Evolutionary conservation across 768 basidiomycete genomes (phyloP), one percentile per base, ranked within the genome.

Genomic region (Termitomyces eurrhizus): DNA sequence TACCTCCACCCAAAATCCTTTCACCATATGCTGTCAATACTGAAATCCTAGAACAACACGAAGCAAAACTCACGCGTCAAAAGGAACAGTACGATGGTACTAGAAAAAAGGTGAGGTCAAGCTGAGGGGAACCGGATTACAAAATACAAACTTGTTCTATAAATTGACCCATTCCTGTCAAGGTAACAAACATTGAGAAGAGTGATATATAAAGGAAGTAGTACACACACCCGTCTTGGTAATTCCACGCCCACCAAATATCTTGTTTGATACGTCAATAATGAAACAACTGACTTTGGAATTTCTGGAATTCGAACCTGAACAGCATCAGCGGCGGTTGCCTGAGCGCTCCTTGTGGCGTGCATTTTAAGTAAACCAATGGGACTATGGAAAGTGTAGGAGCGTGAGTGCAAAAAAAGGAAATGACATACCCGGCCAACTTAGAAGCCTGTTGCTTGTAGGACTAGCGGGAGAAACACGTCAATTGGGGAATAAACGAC

Each of bases 211-310:
- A 39, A 48, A 57, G 9, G 57, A 58, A 33, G 16, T 24, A 54
- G 3, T 16, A 13, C n/a, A 60, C 82, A 60, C 82, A 60, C 90
- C 92, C 8, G 88, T 88, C 73, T 84, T 82, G 13, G 94, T 95
- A 61, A 95, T 83, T 50, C 90, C 93, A 65, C 94, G 85, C 24
- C 93, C 93, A 63, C 92, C 92, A 69, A 93, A 94, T 65, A 94
- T 86, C 79, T 80, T 44, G 21, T 44, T 55, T 44, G 45, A 37
- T n/a, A 39, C 14, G 46, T 56, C 16, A 62, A 51, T 35, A 59
- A n/a, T 54, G 57, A 53, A 37, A 21, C 24, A 18, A 26, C 44
- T 32, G 45, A 29, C 16, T 24, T 24, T 9, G 4, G 24, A 62
- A 11, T 13, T 36, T 45, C 24, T n/a, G 57, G 58, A 55, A 8